Base-by-base conservation (phyloP, 1,284 basidiomycete genomes). In the Moniliella sp. region DNA sequence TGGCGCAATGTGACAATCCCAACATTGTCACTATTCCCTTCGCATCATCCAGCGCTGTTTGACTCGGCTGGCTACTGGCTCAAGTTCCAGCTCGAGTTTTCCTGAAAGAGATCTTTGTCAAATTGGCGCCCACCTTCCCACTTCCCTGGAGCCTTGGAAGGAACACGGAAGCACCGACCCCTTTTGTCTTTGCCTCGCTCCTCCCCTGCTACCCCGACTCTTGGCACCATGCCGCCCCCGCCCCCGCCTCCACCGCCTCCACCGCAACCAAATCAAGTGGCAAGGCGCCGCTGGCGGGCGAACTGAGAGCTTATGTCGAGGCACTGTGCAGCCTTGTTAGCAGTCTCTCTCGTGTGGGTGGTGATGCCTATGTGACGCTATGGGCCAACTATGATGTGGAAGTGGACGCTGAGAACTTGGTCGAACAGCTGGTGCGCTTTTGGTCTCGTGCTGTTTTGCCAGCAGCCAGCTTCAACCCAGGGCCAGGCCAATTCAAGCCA, bases 51-150 rank as follows among this genome's bases (percentile, higher is more conserved):
- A 3, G 79, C 79, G 3, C 70, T 94, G 43, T 78, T 94, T 50
- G 76, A 83, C 7, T 42, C 79, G 79, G 3, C 77, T 88, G 72
- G 72, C 78, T 69, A 70, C 30, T 72, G 84, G 49, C 67, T 97
- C 34, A 97, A 94, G 64, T 68, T 88, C n/a, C 91, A 99, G 56
- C 78, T 84, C 52, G 91, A 99, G 57, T 71, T 94, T 91, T 88
- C 64, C 64, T 99, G 17, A 75, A 82, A 2, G 94, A 91, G 62
- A 76, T 80, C 15, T 75, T 97, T 39, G 88, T 93, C 57, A 73
- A 84, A 12, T 68, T 99, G 4, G 75, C 57, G 17, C 51, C 58
- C 0, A 50, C 50, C 5, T 47, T 49, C 50, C 56, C 1, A 37
- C 54, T 14, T 37, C 48, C 3, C 40, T 50, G 10, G 51, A 55